These are phyloP conservation scores for Ordospora colligata DNA, from an alignment of 371 early-diverging fungal genomes.

Conservation along the genomic window DNA sequence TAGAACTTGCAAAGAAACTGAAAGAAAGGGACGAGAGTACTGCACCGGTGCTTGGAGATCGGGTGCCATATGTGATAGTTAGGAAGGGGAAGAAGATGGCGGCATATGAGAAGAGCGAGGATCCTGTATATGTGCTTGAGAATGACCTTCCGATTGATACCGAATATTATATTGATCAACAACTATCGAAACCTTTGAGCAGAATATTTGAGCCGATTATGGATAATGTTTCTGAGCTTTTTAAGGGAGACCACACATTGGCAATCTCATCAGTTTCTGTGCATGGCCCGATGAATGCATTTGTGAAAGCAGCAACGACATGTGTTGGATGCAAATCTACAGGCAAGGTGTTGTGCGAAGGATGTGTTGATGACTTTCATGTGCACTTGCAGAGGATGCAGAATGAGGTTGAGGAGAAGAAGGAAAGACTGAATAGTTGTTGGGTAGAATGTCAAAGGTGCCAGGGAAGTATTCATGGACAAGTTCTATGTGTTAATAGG, in stretches of 20 bases:
- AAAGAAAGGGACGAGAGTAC: conserved; percentile 83
- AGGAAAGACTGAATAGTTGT: conserved; percentile 71
- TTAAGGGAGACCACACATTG: conserved; percentile 79
- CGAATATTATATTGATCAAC: conserved; percentile 93
- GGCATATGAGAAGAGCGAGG: conserved; percentile 93
- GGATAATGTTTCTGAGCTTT: conserved; percentile 70
- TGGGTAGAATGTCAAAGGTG: conserved; percentile 99
- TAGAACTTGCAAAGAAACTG: conserved; percentile 88
- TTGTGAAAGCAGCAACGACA: conserved; percentile 74
- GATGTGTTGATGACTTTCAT: conserved; percentile 64
- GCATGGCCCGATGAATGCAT: conserved; percentile 78
- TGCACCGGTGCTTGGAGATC: conserved; percentile 77
- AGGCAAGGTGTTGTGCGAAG: conserved; percentile 67
- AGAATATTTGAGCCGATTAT: conserved; percentile 96
- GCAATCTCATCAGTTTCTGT: conserved; percentile 70
- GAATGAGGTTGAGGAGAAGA: conserved; percentile 66
- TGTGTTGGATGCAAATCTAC: conserved; percentile 88
- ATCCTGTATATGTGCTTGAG: conserved; percentile 93
- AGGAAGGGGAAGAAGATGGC: conserved; percentile 74
- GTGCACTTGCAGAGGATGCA: conserved; percentile 69
- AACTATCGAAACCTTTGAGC: conserved; percentile 83
- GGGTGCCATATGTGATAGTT: conserved; percentile 96
- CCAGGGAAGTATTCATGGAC: conserved; percentile 85
- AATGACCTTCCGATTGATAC: conserved; percentile 96
- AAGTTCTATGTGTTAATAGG: conserved; percentile 86